Evolutionary conservation across 257 asterid genomes (phyloP), one percentile per base, ranked within the genome.

Genomic region (Lycium ferocissimum): DNA sequence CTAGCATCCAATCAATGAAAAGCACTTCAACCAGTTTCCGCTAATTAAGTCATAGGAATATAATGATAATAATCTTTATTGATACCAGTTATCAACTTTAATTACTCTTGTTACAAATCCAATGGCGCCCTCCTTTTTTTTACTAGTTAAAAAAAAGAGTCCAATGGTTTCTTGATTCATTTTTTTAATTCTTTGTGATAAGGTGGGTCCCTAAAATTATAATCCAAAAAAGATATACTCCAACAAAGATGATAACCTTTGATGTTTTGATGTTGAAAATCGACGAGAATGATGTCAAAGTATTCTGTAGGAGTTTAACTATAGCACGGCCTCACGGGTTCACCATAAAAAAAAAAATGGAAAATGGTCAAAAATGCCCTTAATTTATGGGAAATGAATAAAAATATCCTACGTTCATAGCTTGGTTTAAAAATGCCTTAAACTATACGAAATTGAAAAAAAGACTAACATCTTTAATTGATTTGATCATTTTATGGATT

Each of bases 181-280:
- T 11, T 71, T 1, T 71, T 71, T 38, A 38, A 11, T 49, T 51
- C 14, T 49, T 76, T 26, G 63, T 22, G 82, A 76, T 76, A 51
- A 76, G 82, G 63, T 53, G 65, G 82, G 65, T 14, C 65, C 82
- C 40, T 0, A 53, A 26, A 22, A 14, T 11, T 75, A 75, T 75
- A 75, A 22, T n/a, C 43, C 9, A 75, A 47, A 70, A 11, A 20
- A 12, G 18, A 75, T 20, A 75, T 75, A 22, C 43, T 49, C 7
- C 20, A 11, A 73, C 38, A 73, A 73, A 73, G 38, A 47, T 73
- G 59, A 72, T 72, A 72, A 72, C 80, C 45, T 22, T 72, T 43
- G 80, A 72, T 72, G 3, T 40, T 40, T 4, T 26, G 33, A 26
- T 26, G 33, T 26, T 26, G 17, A 72, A 15, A 38, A 45, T 73